Base-by-base conservation (phyloP, 257 asterid genomes). In the Schizonepeta tenuifolia region DNA sequence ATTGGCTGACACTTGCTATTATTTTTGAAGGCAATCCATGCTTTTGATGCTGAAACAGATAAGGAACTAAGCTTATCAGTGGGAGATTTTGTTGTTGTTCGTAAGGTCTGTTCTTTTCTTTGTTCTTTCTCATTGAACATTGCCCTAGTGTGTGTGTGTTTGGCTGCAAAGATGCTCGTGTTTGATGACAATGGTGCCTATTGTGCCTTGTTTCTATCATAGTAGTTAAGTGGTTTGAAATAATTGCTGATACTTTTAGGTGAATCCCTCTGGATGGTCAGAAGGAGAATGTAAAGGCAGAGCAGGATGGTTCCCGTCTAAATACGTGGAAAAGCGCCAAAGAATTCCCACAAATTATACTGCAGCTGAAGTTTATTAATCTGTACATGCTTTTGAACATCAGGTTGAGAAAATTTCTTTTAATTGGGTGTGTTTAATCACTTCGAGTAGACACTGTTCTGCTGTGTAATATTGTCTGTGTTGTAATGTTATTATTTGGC, bases 211-310 rank as follows among this genome's bases (percentile, higher is more conserved):
- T 53, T 21, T 10, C 38, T 47, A 33, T 31, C 46, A 10, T 17
- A 17, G 4, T 17, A 24, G 50, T 67, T 46, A 20, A 17, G 0
- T 65, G 33, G 24, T 50, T 17, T 36, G 61, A n/a, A 31, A 22
- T 20, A 56, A 38, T 21, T 15, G 38, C 73, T 9, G 33, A 13
- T 44, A 65, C 3, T 56, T 17, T 38, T 79, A 94, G 97, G 97
- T 91, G 72, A 91, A 80, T 60, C 88, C 92, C 20, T 83, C 96
- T 18, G 97, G 99, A 64, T 94, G 99, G 99, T 83, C 97, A 8
- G 99, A 94, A 86, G 99, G 99, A 67, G 99, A 94, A 84, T 87
- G 97, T 81, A 76, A 73, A 81, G 99, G 97, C 75, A 86, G 86
- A 78, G 97, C 91, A 1, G 99, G 99, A 36, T 94, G 99, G 99